phyloP scores from a whole-genome alignment of 768 basidiomycete genomes.

The Xerocomellus chrysenteron region DNA sequence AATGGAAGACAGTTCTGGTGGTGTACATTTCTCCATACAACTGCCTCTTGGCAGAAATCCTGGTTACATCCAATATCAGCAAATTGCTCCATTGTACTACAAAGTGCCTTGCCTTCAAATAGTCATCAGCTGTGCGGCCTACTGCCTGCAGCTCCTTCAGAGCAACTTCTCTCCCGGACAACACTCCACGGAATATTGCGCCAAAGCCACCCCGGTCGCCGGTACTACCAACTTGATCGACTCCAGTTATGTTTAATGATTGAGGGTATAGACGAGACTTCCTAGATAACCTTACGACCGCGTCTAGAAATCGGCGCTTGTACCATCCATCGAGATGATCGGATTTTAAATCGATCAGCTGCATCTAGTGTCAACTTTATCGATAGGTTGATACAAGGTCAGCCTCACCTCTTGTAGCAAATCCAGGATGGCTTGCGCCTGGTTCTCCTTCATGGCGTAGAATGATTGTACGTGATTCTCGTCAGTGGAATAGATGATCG shows the following conservation, averaged over 20 bases:
- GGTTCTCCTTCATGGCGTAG: constrained; percentile 19
- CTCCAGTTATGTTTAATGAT: constrained; percentile 23
- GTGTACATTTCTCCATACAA: constrained; percentile 32
- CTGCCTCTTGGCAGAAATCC: constrained; percentile 31
- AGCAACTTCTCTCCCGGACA: constrained; percentile 29
- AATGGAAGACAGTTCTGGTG: constrained; percentile 32
- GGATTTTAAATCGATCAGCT: constrained; percentile 28
- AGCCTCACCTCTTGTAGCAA: constrained; percentile 25
- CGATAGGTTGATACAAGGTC: neutral
- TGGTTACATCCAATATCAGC: constrained; percentile 12
- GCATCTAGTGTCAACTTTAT: neutral
- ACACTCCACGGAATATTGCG: constrained; percentile 30
- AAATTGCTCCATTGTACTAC: neutral
- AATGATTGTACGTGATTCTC: constrained; percentile 14
- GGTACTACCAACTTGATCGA: constrained; percentile 11
- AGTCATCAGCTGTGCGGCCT: constrained; percentile 21
- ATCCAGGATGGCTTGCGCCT: constrained; percentile 28
- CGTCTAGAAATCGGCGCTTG: constrained; percentile 28
- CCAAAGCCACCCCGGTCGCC: constrained; percentile 32
- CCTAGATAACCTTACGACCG: constrained; percentile 29
- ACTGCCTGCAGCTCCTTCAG: constrained; percentile 29
- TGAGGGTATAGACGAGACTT: constrained; percentile 29
- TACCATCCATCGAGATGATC: constrained; percentile 25
- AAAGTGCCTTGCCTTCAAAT: constrained; percentile 25
- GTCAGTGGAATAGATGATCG: constrained; percentile 21